phyloP scores from a whole-genome alignment of 2,329 filamentous ascomycete species.

The Exophiala dermatitidis region DNA sequence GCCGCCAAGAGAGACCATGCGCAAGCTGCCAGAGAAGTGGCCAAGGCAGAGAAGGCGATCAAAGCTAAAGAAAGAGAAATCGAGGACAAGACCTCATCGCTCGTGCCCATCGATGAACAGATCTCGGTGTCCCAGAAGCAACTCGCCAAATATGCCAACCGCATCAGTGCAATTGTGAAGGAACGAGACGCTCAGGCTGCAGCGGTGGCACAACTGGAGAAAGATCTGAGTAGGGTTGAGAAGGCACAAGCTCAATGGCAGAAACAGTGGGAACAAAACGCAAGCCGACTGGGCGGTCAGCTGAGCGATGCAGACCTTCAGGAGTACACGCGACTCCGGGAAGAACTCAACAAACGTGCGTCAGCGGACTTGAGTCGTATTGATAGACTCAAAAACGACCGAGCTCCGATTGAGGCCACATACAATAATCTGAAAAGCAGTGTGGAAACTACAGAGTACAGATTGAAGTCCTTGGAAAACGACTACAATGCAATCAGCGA shows the following conservation, averaged over 20 bases:
- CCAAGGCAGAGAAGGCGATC: conserved; percentile 76
- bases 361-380: conserved; percentile 74
- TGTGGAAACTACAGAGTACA: conserved; percentile 68
- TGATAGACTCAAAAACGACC: conserved; percentile 77
- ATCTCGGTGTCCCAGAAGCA: conserved; percentile 69
- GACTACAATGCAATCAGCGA: conserved; percentile 65
- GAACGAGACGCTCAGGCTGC: conserved; percentile 66
- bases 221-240: conserved; percentile 74
- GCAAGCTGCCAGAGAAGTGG: conserved; percentile 65
- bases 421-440: conserved; percentile 84
- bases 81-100: conserved; percentile 73
- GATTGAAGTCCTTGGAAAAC: conserved; percentile 63
- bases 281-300: conserved; percentile 79
- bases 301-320: conserved; percentile 79
- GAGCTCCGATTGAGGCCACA: conserved; percentile 85
- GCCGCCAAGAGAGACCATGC: conserved; percentile 77
- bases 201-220: conserved; percentile 66
- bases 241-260: conserved; percentile 86
- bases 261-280: conserved; percentile 72
- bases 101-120: conserved; percentile 89
- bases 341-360: conserved; percentile 76
- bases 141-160: conserved; percentile 58
- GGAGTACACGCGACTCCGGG: conserved; percentile 77
- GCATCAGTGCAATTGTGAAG: conserved; percentile 63
- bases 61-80: conserved; percentile 79